phyloP scores from a whole-genome alignment of 208 protist genomes.

The Plasmodiophora brassicae region DNA sequence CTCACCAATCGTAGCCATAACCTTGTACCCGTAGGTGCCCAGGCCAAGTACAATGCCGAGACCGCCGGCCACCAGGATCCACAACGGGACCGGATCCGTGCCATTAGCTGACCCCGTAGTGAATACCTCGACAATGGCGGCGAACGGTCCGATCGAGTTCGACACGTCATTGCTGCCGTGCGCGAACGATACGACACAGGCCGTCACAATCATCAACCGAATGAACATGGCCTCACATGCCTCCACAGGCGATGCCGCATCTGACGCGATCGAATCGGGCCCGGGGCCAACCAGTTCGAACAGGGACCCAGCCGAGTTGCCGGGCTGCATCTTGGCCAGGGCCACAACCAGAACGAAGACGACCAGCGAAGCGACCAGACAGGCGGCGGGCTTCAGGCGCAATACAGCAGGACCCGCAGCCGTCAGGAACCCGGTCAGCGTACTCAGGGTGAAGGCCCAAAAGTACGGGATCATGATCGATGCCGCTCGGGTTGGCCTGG shows the following conservation, averaged over 20 bases:
- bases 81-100: not conserved
- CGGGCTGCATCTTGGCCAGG: too few species aligned
- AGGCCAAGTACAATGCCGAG: conserved; percentile 31
- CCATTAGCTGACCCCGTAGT: not conserved
- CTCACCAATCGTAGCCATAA: conserved; percentile 35
- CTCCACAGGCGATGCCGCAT: too few species aligned
- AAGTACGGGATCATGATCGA: conserved; percentile 6
- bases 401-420: not conserved
- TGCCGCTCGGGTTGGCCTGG: not conserved
- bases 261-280: too few species aligned
- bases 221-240: conserved; percentile 4
- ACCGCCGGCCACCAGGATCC: conserved; percentile 26
- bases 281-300: too few species aligned
- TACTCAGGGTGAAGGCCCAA: not conserved
- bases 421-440: not conserved
- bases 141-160: conserved; percentile 38
- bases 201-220: conserved; percentile 26
- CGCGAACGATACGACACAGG: conserved; percentile 38
- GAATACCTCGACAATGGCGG: conserved; percentile 2
- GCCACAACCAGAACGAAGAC: too few species aligned
- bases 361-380: too few species aligned
- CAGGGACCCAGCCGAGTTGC: too few species aligned
- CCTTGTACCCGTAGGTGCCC: not conserved
- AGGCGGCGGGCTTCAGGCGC: too few species aligned
- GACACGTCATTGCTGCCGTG: conserved; percentile 41